Base-by-base conservation (phyloP, 1,139 yeast species). In the Taphrina communis region DNA sequence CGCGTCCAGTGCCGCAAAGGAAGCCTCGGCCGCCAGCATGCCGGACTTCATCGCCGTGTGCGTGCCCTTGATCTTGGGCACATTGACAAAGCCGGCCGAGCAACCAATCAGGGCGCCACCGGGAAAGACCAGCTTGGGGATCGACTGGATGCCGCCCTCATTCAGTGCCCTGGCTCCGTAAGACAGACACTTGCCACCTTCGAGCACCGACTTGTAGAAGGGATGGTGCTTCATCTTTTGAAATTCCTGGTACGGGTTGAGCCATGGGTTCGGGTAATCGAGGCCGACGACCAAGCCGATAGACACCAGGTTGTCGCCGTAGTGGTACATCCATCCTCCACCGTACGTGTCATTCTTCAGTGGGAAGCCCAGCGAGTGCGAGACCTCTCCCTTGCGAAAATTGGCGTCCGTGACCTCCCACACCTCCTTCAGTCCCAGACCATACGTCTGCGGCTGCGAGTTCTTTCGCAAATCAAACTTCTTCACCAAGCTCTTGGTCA, bases 41-140 rank as follows among this genome's bases (percentile, higher is more conserved):
- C 98, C 99, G 11, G 95, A 84, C 78, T 93, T 94, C 85, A 94
- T 89, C 1, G 99, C 98, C 0, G 97, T 93, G 77, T 94, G 99
- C 0, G 97, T 88, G n/a, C 99, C 99, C 80, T 94, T 94, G 75
- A 94, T 89, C 78, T 94, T 94, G 58, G 99, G 97, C 58, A 94
- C 98, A 77, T 94, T 94, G 84, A 94, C 85, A 78, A 94, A 93
- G 0, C 99, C 99, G 8, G 99, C 99, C 67, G 95, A 82, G 72
- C 97, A 95, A 42, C 99, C 99, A 53, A 94, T 94, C 38, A 94
- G 81, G 6, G 92, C 87, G 68, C 99, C 99, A 68, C 99, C 99
- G 6, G 98, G 98, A 84, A 94, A 94, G 72, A 87, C 82, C 71
- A 94, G 83, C 76, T 88, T 85, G 14, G 99, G 99, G 66, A 94